Conservation (phyloP, 345 rosid genomes). For the Pugionium cornutum region DNA sequence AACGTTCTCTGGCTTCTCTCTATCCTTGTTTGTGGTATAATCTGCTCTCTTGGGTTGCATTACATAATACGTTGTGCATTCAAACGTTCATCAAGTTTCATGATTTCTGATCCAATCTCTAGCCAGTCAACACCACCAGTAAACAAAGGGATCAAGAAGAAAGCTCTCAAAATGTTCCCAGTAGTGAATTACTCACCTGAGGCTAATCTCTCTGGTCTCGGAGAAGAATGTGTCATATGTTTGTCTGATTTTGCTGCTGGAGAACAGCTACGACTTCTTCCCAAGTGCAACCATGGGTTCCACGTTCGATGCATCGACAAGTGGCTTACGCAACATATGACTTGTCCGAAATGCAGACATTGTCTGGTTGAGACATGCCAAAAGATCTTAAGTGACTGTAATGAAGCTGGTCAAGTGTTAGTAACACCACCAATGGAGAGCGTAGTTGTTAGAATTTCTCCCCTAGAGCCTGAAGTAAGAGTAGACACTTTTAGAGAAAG, state of each 20-base stretch:
- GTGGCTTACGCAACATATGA: slow-evolving; percentile 53
- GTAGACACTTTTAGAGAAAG: slow-evolving; percentile 36
- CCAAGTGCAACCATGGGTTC: slow-evolving; percentile 58
- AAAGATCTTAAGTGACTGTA: slow-evolving; percentile 39
- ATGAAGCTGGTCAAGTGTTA: slow-evolving; percentile 27
- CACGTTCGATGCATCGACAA: slow-evolving; percentile 54
- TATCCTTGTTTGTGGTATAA: slow-evolving; percentile 54
- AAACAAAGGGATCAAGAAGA: slow-evolving; percentile 48
- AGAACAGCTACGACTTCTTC: slow-evolving; percentile 54
- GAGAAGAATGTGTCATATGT: slow-evolving; percentile 61
- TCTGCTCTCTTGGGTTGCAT: slow-evolving; percentile 55
- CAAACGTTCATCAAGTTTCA: slow-evolving; percentile 47
- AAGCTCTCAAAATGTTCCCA: slow-evolving; percentile 55
- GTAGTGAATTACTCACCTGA: slow-evolving; percentile 48
- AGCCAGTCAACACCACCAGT: slow-evolving; percentile 28
- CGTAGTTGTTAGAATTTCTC: slow-evolving; percentile 34
- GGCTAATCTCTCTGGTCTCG: slow-evolving; percentile 46
- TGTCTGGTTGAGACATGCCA: slow-evolving; percentile 46
- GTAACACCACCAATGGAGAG: slow-evolving; percentile 28
- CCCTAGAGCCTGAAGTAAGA: slow-evolving; percentile 47
- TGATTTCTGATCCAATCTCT: slow-evolving; percentile 41
- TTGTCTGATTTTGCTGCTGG: slow-evolving; percentile 51
- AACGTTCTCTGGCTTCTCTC: slow-evolving; percentile 49
- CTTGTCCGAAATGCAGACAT: slow-evolving; percentile 66
- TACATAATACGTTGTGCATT: slow-evolving; percentile 54